Conservation (phyloP, 768 basidiomycete genomes). For the Mrakia blollopis region DNA sequence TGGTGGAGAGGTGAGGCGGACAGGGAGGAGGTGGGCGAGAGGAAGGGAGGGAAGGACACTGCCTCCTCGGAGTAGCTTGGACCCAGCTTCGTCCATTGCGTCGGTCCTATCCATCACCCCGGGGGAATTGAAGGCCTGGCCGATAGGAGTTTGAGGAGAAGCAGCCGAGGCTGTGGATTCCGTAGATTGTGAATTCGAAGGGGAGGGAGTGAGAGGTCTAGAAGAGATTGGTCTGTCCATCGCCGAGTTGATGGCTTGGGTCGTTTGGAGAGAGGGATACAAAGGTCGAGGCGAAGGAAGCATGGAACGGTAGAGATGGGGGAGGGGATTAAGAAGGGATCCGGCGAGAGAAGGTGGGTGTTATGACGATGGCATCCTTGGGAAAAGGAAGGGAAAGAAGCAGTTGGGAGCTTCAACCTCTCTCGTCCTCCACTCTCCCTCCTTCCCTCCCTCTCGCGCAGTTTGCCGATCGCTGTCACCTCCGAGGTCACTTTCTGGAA, state of each 20-base stretch:
- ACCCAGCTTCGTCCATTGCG: neutral
- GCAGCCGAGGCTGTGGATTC: neutral
- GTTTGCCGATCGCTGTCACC: neutral
- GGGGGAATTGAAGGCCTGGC: neutral
- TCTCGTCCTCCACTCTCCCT: neutral
- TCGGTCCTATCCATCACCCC: conserved; percentile 8
- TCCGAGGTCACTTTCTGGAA: neutral
- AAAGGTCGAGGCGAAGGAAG: neutral
- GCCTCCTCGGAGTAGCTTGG: neutral
- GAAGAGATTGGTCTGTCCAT: neutral
- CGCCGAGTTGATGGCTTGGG: neutral
- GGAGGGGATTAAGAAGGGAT: neutral
- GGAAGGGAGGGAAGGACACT: neutral
- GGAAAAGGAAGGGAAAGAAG: neutral
- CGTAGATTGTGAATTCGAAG: conserved; percentile 4
- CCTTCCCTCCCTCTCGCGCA: neutral
- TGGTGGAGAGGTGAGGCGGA: neutral
- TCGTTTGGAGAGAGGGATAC: neutral
- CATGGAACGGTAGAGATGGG: neutral
- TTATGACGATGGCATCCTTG: conserved; percentile 8
- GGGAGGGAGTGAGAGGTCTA: conserved; percentile 4
- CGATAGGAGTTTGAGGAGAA: neutral
- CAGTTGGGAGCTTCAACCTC: neutral
- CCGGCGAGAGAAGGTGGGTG: neutral
- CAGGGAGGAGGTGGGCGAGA: no score